These are phyloP conservation scores for Populus ilicifolia DNA, from an alignment of 345 rosid genomes.

Conservation along the genomic window DNA sequence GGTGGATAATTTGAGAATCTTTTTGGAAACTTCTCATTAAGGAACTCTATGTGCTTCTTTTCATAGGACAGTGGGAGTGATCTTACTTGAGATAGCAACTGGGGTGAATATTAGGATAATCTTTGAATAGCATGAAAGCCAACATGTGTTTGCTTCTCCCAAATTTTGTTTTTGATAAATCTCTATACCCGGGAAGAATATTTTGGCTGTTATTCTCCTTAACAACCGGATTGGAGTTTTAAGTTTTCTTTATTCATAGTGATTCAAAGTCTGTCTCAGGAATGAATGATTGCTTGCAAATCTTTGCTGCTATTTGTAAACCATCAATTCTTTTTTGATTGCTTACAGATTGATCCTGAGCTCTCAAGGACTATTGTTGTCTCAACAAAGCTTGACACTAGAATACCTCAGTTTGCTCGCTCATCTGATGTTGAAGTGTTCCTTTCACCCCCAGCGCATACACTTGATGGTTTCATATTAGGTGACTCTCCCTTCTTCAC, in stretches of 20 bases:
- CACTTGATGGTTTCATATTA: conserved; percentile 80
- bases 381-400: conserved; percentile 92
- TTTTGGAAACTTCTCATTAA: not conserved
- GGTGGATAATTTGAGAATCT: not conserved
- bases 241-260: not conserved
- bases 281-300: not conserved
- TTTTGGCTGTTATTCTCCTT: not conserved
- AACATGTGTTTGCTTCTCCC: not conserved
- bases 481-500: conserved; percentile 92
- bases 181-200: not conserved
- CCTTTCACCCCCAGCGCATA: conserved; percentile 79
- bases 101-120: not conserved
- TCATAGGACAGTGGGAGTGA: not conserved
- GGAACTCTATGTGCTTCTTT: not conserved
- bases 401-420: conserved; percentile 88
- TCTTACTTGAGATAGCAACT: not conserved
- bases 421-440: conserved; percentile 88
- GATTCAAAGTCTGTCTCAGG: not conserved
- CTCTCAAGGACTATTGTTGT: conserved; percentile 81
- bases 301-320: not conserved
- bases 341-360: conserved; percentile 83
- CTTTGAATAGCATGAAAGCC: not conserved
- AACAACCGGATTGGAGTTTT: not conserved
- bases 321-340: conserved; percentile 21
- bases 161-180: not conserved